These are phyloP conservation scores for Scedosporium apiospermum DNA, from an alignment of 2,329 filamentous ascomycete genomes.

Conservation along the genomic window DNA sequence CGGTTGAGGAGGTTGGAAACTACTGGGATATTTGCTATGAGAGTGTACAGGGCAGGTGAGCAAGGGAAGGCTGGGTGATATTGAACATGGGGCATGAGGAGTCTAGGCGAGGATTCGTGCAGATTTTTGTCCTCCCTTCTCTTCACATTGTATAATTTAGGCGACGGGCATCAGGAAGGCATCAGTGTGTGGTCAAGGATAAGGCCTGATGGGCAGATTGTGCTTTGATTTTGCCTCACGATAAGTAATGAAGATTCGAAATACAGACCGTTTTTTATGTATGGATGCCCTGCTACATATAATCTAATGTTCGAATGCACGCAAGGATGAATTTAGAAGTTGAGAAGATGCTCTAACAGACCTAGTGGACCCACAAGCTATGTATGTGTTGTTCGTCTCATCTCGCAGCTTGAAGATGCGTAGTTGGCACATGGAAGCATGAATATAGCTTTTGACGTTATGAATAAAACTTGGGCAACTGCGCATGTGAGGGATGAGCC, in stretches of 20 bases:
- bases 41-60: neutral
- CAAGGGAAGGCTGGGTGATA: no score
- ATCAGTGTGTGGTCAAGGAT: no score
- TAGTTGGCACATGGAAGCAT: neutral
- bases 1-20: neutral
- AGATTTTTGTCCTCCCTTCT: no score
- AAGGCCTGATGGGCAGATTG: neutral
- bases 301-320: neutral
- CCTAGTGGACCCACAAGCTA: neutral
- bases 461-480: neutral
- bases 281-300: neutral
- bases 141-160: no score
- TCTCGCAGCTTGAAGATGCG: neutral
- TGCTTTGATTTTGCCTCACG: neutral
- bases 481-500: neutral
- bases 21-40: neutral
- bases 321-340: neutral
- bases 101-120: no score
- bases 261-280: neutral
- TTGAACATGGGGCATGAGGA: no score
- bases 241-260: neutral
- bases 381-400: neutral
- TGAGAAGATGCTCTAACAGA: neutral
- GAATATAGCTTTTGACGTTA: neutral
- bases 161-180: no score